phyloP scores from a whole-genome alignment of 352 stramenopile species.

The Phytophthora foliorum region DNA sequence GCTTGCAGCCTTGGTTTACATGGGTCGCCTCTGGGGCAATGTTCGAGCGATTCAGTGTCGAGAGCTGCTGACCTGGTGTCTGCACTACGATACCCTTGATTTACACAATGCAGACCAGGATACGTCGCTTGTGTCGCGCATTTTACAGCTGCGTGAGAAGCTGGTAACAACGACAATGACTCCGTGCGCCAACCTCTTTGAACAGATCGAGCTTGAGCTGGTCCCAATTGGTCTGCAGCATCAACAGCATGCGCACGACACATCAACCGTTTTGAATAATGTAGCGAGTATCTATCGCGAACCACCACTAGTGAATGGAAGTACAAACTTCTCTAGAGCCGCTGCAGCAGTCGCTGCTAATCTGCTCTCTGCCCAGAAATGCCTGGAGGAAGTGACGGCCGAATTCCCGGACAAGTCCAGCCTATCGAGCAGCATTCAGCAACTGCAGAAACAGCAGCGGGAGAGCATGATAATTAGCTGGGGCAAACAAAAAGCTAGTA shows the following conservation, averaged over 20 bases:
- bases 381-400: constrained; percentile 30
- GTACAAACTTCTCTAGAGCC: not conserved
- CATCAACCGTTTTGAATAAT: constrained; percentile 11
- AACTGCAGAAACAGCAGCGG: constrained; percentile 51
- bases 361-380: constrained; percentile 31
- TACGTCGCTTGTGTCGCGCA: constrained; percentile 13
- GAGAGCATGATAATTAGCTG: constrained; percentile 52
- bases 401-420: constrained; percentile 46
- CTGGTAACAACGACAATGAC: constrained; percentile 26
- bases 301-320: not conserved
- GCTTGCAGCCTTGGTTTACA: constrained; percentile 47
- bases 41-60: constrained; percentile 37
- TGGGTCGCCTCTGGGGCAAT: constrained; percentile 32
- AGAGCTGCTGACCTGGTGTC: constrained; percentile 48
- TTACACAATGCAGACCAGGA: constrained; percentile 32
- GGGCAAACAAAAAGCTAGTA: constrained; percentile 30
- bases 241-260: constrained; percentile 9
- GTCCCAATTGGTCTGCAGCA: constrained; percentile 25
- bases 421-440: constrained; percentile 46
- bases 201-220: constrained; percentile 28
- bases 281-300: constrained; percentile 26
- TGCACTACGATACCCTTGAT: constrained; percentile 32
- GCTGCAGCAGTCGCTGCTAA: not conserved
- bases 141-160: constrained; percentile 39
- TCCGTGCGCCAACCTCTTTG: constrained; percentile 16